These are phyloP conservation scores for Tolypocladium nubicola DNA, from an alignment of 2,329 filamentous ascomycete species.

Conservation along the genomic window DNA sequence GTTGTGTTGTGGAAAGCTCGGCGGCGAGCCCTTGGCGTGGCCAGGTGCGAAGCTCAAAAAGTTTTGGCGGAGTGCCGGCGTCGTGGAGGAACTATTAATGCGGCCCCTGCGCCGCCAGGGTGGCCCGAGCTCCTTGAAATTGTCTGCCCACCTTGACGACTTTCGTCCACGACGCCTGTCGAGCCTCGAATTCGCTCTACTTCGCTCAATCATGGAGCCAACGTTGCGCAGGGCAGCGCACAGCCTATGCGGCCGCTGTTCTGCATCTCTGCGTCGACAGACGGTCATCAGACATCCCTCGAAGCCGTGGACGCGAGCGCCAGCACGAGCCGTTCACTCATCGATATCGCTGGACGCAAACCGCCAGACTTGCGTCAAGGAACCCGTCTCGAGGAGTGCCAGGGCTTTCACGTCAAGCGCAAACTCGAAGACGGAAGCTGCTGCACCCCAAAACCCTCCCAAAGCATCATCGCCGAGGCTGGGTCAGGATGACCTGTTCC, in stretches of 20 bases:
- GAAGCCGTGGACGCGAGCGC: conserved; percentile 15
- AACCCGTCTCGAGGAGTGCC: conserved; percentile 5
- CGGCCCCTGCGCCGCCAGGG: conserved; percentile 12
- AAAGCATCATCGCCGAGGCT: conserved; percentile 29
- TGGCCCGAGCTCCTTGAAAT: conserved; percentile 18
- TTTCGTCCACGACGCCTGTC: background rate
- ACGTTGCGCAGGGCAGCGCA: conserved; percentile 27
- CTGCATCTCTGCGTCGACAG: conserved; percentile 22
- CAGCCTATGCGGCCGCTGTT: conserved; percentile 29
- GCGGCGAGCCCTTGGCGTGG: conserved; percentile 3
- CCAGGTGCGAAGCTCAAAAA: conserved; percentile 18
- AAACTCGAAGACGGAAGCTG: conserved; percentile 14
- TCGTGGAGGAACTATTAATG: conserved; percentile 25
- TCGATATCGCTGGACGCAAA: conserved; percentile 8
- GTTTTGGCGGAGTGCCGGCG: conserved; percentile 15
- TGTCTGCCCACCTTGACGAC: background rate
- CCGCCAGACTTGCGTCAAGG: conserved; percentile 7
- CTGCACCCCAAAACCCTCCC: conserved; percentile 10
- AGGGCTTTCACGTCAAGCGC: conserved; percentile 21
- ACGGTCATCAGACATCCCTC: conserved; percentile 9
- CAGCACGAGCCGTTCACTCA: conserved; percentile 19
- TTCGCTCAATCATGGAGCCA: conserved; percentile 24
- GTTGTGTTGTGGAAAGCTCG: conserved; percentile 8
- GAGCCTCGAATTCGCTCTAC: background rate
- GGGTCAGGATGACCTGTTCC: conserved; percentile 75